phyloP scores from a whole-genome alignment of 805 yeast species.

The Wickerhamiella azymoides region DNA sequence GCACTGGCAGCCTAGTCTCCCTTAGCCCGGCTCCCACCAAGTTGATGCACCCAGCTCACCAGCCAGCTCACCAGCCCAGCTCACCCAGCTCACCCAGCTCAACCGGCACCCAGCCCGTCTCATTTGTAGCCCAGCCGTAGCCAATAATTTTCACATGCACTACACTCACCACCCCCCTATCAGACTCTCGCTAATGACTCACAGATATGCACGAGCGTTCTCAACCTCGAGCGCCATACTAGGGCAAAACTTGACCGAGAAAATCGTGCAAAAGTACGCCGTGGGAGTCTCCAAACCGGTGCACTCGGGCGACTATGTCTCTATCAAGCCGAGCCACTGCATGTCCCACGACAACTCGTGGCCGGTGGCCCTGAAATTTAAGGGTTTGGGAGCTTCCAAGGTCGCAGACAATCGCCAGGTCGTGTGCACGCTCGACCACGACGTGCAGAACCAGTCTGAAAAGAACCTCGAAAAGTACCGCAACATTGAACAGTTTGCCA shows the following conservation, averaged over 20 bases:
- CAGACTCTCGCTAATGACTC: conserved; percentile 4
- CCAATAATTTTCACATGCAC: too few species aligned
- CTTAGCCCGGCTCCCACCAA: too few species aligned
- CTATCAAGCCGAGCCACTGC: conserved; percentile 90
- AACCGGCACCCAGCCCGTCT: too few species aligned
- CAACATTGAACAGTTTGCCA: conserved; percentile 83
- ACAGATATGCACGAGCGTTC: conserved; percentile 2
- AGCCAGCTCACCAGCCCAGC: too few species aligned
- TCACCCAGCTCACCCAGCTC: too few species aligned
- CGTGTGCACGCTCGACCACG: conserved; percentile 94
- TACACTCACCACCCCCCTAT: background rate
- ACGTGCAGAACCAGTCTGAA: conserved; percentile 85
- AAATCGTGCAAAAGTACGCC: conserved; percentile 86
- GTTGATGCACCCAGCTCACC: too few species aligned
- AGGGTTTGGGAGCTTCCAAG: conserved; percentile 79
- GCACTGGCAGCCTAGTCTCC: too few species aligned
- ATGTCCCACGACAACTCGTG: conserved; percentile 99
- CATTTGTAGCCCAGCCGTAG: too few species aligned
- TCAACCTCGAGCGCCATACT: background rate
- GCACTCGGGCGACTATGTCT: conserved; percentile 83
- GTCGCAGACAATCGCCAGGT: conserved; percentile 81
- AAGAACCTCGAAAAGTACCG: conserved; percentile 76
- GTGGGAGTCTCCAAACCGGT: conserved; percentile 73
- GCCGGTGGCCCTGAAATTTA: conserved; percentile 97
- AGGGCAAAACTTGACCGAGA: conserved; percentile 79